Percentiles rank a stretch among this genome's conserved stretches.
Evolutionary conservation across 1,284 basidiomycete genomes (phyloP).

Genomic region (Amylostereum chailletii): DNA sequence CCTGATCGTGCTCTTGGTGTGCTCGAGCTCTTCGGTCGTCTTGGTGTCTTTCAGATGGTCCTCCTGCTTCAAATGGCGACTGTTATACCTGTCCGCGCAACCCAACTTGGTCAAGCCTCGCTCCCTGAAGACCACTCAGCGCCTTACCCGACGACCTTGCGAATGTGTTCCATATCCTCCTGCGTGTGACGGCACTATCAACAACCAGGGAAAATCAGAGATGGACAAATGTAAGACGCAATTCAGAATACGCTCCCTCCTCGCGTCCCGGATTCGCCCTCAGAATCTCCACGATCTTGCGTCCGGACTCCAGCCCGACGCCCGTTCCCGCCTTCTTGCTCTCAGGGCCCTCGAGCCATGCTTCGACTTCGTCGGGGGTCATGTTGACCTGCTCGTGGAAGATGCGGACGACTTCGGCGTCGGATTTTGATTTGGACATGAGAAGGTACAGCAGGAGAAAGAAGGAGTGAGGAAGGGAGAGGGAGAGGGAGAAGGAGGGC

Average conservation of each 20-base stretch:
- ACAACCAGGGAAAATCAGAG: not conserved
- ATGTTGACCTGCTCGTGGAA: constrained; percentile 26
- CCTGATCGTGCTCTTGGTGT: constrained; percentile 29
- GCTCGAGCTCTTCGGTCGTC: constrained; percentile 23
- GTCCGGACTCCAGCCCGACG: constrained; percentile 26
- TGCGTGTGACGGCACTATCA: constrained; percentile 4
- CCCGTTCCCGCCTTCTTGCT: constrained; percentile 26
- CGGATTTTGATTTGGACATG: constrained; percentile 9
- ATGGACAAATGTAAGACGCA: constrained; percentile 5
- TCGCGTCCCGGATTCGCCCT: constrained; percentile 26
- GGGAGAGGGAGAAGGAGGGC: not conserved
- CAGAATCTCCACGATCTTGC: constrained; percentile 26
- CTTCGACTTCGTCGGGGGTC: constrained; percentile 24
- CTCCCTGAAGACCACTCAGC: too few relatives aligned
- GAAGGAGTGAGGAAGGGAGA: not conserved
- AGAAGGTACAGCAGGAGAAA: not conserved
- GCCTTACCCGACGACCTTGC: constrained; percentile 26
- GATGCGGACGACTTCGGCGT: constrained; percentile 19
- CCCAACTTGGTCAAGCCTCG: not conserved
- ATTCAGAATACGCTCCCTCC: constrained; percentile 23
- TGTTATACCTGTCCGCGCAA: constrained; percentile 18
- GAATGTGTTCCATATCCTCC: constrained; percentile 27
- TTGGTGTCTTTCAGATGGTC: constrained; percentile 27
- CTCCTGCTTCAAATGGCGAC: constrained; percentile 26
- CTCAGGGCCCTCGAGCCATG: constrained; percentile 24